Evolutionary conservation across 176 grass and related monocot genomes (phyloP), one percentile per base, ranked within the genome.

Genomic region (Oryza australiensis): DNA sequence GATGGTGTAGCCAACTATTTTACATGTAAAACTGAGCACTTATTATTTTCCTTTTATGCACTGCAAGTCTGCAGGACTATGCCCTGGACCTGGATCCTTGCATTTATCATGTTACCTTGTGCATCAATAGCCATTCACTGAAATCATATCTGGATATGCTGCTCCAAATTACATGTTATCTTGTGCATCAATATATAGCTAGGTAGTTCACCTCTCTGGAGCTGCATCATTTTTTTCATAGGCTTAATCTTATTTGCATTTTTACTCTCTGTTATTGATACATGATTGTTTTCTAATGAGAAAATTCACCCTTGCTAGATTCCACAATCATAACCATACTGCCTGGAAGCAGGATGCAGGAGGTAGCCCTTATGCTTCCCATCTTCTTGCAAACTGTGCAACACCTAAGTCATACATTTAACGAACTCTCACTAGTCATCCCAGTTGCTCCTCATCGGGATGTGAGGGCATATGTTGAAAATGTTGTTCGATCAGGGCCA

Each of bases 311-410:
- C 74, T 76, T 91, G 75, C 40, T 88, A 98, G 95, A 88, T 75
- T 62, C 86, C 37, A 98, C 86, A 65, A 86, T 98, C 68, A 77
- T 98, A 84, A 93, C 86, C 66, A 83, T 98, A 74, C 67, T 95
- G 46, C 95, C 95, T 84, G 92, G 95, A 89, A 98, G 95, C 86
- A 90, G 95, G 85, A 77, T 98, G 80, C 95, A 98, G 86, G 95
- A 95, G 82, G 95, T 95, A 53, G 92, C 72, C 73, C 72, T 84
- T 23, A 98, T 98, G 84, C 92, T 98, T 80, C 95, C 95, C 32
- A 91, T 95, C 73, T 98, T 88, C 78, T 74, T 92, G 72, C 74
- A 81, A 76, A 87, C 90, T 70, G 76, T 86, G 27, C 63, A 93
- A 84, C 86, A 88, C 68, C 68, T 98, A 82, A 91, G 79, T 57